These are phyloP conservation scores for Nemania sp. DNA, from an alignment of 2,329 filamentous ascomycete species.

Conservation along the genomic window DNA sequence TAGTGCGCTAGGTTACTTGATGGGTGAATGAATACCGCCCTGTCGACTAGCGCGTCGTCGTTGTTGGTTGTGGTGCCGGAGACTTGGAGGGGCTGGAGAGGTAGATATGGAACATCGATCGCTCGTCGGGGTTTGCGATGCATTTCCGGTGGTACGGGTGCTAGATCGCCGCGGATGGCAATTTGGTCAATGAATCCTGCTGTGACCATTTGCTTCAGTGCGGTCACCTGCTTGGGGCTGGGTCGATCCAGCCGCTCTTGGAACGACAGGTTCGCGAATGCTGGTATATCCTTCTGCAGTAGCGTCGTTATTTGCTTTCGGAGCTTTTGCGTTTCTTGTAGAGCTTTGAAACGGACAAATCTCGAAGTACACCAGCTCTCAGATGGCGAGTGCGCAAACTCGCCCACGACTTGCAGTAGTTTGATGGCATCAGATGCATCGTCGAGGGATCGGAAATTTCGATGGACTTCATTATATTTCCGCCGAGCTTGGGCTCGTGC, in stretches of 20 bases:
- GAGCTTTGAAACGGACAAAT: conserved; percentile 84
- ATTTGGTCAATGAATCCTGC: conserved; percentile 94
- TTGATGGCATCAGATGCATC: conserved; percentile 87
- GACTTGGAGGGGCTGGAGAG: conserved; percentile 69
- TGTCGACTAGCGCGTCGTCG: conserved; percentile 48
- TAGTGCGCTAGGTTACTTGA: conserved; percentile 76
- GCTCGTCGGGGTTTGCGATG: conserved; percentile 76
- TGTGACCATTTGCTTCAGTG: conserved; percentile 88
- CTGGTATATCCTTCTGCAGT: conserved; percentile 72
- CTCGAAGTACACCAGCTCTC: conserved; percentile 78
- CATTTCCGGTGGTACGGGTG: conserved; percentile 70
- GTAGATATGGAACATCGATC: conserved; percentile 89
- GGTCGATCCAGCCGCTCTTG: conserved; percentile 61
- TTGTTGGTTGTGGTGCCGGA: conserved; percentile 42
- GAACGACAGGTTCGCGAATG: conserved; percentile 60
- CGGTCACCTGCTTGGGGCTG: conserved; percentile 69
- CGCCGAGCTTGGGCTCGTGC: conserved; percentile 65
- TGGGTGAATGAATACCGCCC: conserved; percentile 85
- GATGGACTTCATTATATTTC: conserved; percentile 71
- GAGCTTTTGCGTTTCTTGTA: conserved; percentile 83
- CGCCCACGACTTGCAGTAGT: conserved; percentile 82
- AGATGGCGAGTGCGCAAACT: conserved; percentile 70
- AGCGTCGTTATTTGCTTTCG: conserved; percentile 82
- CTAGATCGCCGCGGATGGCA: conserved; percentile 86
- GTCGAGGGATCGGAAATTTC: conserved; percentile 78